These are phyloP conservation scores for Boletus patriciae DNA, from an alignment of 768 basidiomycete genomes.

Conservation along the genomic window DNA sequence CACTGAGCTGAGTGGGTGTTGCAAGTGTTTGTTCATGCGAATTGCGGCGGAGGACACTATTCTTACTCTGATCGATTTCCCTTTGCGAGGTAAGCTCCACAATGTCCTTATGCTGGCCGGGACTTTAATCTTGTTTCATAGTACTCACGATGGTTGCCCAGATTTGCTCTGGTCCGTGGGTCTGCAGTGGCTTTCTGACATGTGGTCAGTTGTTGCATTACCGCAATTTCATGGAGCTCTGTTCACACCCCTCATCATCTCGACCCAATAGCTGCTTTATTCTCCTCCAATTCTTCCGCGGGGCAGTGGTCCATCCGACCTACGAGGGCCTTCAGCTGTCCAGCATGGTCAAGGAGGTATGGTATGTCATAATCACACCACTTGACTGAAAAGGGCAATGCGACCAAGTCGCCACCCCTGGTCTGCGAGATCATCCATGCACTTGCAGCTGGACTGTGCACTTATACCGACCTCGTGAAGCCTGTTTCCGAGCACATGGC, in stretches of 20 bases:
- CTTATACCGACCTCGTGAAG: conserved; percentile 89
- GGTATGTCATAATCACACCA: conserved; percentile 87
- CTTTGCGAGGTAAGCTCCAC: conserved; percentile 69
- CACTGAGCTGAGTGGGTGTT: conserved; percentile 51
- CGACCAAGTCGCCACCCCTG: conserved; percentile 63
- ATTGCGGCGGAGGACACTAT: conserved; percentile 67
- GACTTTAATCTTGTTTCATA: conserved; percentile 29
- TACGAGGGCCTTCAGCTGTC: conserved; percentile 74
- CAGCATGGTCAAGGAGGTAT: conserved; percentile 88
- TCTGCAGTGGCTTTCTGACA: conserved; percentile 94
- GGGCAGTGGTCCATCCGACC: conserved; percentile 48
- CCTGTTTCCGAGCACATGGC: conserved; percentile 86
- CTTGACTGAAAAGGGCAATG: conserved; percentile 76
- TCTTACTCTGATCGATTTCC: conserved; percentile 81
- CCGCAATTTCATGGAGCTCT: conserved; percentile 93
- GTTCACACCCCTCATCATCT: conserved; percentile 85
- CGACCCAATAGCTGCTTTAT: conserved; percentile 91
- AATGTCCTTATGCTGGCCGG: not conserved
- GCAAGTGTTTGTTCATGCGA: conserved; percentile 57
- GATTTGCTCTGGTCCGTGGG: conserved; percentile 94
- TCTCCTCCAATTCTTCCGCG: conserved; percentile 76
- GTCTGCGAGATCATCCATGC: conserved; percentile 85
- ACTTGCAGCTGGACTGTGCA: conserved; percentile 81
- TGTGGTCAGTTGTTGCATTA: conserved; percentile 95
- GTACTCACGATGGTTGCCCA: conserved; percentile 92